Evolutionary conservation across 768 basidiomycete species (phyloP), one percentile per base, ranked within the genome.

Genomic region (Vishniacozyma victoriae): DNA sequence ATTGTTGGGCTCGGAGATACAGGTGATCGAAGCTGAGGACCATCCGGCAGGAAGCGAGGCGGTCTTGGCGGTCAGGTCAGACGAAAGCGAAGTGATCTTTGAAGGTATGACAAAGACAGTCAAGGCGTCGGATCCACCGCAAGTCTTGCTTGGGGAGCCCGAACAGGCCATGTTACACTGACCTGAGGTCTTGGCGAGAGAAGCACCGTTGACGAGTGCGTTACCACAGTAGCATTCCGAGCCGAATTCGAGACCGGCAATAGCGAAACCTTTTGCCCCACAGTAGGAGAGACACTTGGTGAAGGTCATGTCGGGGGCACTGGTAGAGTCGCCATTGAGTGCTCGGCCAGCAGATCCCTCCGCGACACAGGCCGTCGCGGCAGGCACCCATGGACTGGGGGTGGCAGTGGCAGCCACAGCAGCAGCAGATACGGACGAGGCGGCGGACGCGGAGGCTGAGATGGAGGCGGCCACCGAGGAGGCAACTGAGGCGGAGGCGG

Each of bases 271-370:
- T 3, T 29, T 35, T 18, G 46, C 25, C 9, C 51, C 24, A 37
- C 67, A 65, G 59, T 43, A 63, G 15, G 52, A 5, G 7, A 55
- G 40, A 38, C 67, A 69, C 22, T 23, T 35, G 19, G 41, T 42
- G 24, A 52, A 37, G 13, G 67, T 69, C 62, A 63, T 69, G 24
- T 33, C 27, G 15, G 39, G n/a, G 11, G 47, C 47, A 23, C 52
- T 37, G 27, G 48, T 54, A 5, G 55, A 53, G 22, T 39, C 48
- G 22, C 44, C 29, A 5, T 26, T 35, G 26, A 49, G 48, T 7
- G 48, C 48, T 39, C 40, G 41, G 25, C 48, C 48, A 16, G 41
- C 16, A 13, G 23, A 22, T 15, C 53, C 53, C 20, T 55, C 53
- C 24, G 48, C 48, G 43, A 55, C 42, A 50, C 53, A 55, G 16